Percentiles rank a stretch among this genome's conserved stretches.
These are phyloP conservation scores for Lactarius quietus DNA, from an alignment of 768 basidiomycete species.

Conservation along the genomic window DNA sequence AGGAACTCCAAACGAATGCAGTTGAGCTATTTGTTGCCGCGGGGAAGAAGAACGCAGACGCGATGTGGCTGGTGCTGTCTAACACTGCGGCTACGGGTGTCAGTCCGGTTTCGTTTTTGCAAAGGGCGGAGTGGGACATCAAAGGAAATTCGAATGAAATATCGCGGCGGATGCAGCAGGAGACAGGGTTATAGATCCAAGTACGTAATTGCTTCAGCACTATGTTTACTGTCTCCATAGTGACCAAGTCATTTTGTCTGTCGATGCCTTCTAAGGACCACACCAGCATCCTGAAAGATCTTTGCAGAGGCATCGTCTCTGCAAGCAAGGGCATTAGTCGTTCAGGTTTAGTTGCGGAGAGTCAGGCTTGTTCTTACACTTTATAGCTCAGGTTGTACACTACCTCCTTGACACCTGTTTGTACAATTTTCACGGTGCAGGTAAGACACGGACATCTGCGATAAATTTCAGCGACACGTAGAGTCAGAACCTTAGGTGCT, in stretches of 20 bases:
- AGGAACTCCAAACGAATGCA: constrained; percentile 69
- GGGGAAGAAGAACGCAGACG: constrained; percentile 63
- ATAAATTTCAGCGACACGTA: constrained; percentile 9
- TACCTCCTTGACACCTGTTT: constrained; percentile 86
- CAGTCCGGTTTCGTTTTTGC: constrained; percentile 48
- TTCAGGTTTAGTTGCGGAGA: not conserved
- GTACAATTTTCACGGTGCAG: constrained; percentile 97
- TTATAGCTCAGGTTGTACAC: constrained; percentile 95
- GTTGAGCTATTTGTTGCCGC: constrained; percentile 61
- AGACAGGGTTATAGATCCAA: not conserved
- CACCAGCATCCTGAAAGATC: constrained; percentile 77
- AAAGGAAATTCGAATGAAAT: constrained; percentile 35
- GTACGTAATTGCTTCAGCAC: not conserved
- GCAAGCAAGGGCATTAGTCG: constrained; percentile 18
- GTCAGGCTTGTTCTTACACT: constrained; percentile 65
- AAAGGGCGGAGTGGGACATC: constrained; percentile 62
- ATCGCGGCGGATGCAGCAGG: constrained; percentile 13
- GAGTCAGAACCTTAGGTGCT: constrained; percentile 31
- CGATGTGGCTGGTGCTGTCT: constrained; percentile 75
- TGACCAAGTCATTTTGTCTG: constrained; percentile 35
- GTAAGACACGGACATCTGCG: constrained; percentile 93
- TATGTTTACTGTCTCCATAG: not conserved
- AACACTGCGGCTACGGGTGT: constrained; percentile 47
- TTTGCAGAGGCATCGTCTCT: constrained; percentile 81
- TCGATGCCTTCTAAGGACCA: constrained; percentile 70